Percentiles rank a stretch among this genome's conserved stretches.
Evolutionary conservation across 2,329 filamentous ascomycete genomes (phyloP).

Genomic region (Diaporthe aspalathi): DNA sequence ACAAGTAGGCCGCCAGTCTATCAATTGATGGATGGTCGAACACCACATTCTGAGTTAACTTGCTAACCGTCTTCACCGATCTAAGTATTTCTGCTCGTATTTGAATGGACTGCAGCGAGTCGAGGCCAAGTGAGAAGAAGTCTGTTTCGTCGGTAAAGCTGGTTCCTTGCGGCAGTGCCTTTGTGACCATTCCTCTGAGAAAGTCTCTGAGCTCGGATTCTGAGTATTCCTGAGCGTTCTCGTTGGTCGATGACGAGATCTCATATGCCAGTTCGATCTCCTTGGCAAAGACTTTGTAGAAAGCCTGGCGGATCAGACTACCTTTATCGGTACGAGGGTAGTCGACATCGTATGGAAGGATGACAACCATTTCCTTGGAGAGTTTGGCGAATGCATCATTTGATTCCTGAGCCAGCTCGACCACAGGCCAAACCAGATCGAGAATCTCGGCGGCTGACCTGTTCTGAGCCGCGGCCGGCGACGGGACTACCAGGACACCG

Average conservation of each 20-base stretch:
- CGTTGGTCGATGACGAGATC: slow-evolving; percentile 43
- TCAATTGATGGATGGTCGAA: slow-evolving; percentile 71
- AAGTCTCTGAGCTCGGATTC: slow-evolving; percentile 28
- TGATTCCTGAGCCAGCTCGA: slow-evolving; percentile 48
- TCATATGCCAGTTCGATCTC: slow-evolving; percentile 57
- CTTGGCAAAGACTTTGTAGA: slow-evolving; percentile 60
- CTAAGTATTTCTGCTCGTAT: slow-evolving; percentile 64
- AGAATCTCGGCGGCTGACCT: slow-evolving; percentile 45
- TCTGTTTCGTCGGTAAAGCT: slow-evolving; percentile 51
- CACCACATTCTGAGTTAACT: slow-evolving; percentile 66
- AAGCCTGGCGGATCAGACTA: slow-evolving; percentile 64
- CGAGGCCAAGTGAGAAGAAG: slow-evolving; percentile 45
- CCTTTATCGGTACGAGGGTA: slow-evolving; percentile 67
- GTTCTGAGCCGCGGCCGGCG: slow-evolving; percentile 33
- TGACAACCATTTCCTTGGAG: slow-evolving; percentile 62
- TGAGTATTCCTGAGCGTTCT: slow-evolving; percentile 34
- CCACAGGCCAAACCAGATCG: slow-evolving; percentile 48
- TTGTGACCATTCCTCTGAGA: background rate
- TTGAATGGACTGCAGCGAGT: slow-evolving; percentile 58
- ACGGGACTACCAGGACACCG: slow-evolving; percentile 62
- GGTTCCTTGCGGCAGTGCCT: background rate
- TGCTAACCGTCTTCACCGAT: slow-evolving; percentile 52
- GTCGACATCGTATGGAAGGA: slow-evolving; percentile 56
- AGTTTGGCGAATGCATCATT: slow-evolving; percentile 61
- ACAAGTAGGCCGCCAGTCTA: too few species aligned